Base-by-base conservation (phyloP, 345 rosid species). In the Arabidopsis arenosa region DNA sequence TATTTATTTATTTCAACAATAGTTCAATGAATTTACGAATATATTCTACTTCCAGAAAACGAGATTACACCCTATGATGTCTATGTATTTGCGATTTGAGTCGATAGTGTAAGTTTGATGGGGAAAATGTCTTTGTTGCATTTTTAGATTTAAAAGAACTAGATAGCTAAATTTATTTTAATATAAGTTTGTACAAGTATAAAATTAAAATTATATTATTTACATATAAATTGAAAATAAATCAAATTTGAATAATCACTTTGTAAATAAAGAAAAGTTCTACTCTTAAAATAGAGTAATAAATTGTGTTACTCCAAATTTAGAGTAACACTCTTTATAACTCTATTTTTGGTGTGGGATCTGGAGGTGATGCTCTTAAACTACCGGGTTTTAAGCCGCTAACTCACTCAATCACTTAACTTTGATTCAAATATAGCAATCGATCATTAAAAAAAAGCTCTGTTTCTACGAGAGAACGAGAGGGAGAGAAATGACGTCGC, bases 401-500 rank as follows among this genome's bases (percentile, higher is more conserved):
- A 13, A 14, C 2, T 30, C 39, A 55, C 60, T 55, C 37, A 49
- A 8, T 13, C 66, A 23, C 35, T 12, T 7, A 12, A 0, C 10
- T 47, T 7, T 40, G 7, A 62, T 6, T 41, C 51, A 62, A 41
- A 41, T 23, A 62, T 62, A 40, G 7, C n/a, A 13, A 49, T 49
- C 6, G 7, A 5, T 71, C 26, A 23, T 23, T n/a, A 69, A 8
- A 10, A 2, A 44, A 32, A 9, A 35, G 23, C 5, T 51, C 30
- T 51, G 13, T 2, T 53, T 53, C 35, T 33, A 45, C 9, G 26
- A 23, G 12, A 48, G 49, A 71, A 7, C 9, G 6, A 61, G 9
- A 70, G n/a, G 57, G n/a, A 49, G 68, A 66, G 30, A 55, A 48
- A 43, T n/a, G 75, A 79, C 85, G 79, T 75, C 86, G 56, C 44